Conservation (phyloP, 31 red algal genomes). For the Endocladia muricata region DNA sequence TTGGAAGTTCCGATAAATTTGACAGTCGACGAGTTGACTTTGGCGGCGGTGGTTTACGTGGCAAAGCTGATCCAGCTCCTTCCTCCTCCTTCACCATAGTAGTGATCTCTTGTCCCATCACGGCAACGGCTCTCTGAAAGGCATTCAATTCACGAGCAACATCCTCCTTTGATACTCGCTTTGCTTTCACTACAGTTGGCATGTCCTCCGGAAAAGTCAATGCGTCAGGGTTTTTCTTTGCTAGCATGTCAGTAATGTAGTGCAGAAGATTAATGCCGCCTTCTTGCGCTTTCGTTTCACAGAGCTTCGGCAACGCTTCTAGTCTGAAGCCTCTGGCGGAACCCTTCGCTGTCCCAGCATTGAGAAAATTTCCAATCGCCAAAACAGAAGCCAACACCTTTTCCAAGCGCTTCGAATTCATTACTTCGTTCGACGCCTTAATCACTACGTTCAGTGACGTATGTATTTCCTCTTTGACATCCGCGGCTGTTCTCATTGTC, state of each 20-base stretch:
- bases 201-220: constrained; percentile 55
- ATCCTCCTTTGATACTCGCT: constrained; percentile 58
- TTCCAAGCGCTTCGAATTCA: constrained; percentile 47
- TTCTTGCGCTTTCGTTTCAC: constrained; percentile 74
- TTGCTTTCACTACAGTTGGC: constrained; percentile 26
- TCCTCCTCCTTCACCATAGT: constrained; percentile 61
- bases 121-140: constrained; percentile 49
- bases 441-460: constrained; percentile 51
- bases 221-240: constrained; percentile 45
- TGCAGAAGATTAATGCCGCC: constrained; percentile 69
- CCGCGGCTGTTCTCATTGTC: constrained; percentile 46
- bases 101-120: constrained; percentile 62
- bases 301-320: constrained; percentile 71
- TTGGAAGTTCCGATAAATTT: constrained; percentile 12
- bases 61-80: constrained; percentile 22
- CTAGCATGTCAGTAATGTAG: constrained; percentile 57
- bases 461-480: constrained; percentile 49
- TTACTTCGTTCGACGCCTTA: constrained; percentile 50
- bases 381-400: constrained; percentile 62
- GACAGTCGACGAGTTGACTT: constrained; percentile 36
- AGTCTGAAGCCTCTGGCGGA: constrained; percentile 84
- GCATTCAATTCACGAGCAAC: constrained; percentile 44
- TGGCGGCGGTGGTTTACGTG: constrained; percentile 33
- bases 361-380: constrained; percentile 86
- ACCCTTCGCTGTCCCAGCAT: constrained; percentile 83